These are phyloP conservation scores for Mycena rebaudengoi DNA, from an alignment of 768 basidiomycete genomes.

Conservation along the genomic window DNA sequence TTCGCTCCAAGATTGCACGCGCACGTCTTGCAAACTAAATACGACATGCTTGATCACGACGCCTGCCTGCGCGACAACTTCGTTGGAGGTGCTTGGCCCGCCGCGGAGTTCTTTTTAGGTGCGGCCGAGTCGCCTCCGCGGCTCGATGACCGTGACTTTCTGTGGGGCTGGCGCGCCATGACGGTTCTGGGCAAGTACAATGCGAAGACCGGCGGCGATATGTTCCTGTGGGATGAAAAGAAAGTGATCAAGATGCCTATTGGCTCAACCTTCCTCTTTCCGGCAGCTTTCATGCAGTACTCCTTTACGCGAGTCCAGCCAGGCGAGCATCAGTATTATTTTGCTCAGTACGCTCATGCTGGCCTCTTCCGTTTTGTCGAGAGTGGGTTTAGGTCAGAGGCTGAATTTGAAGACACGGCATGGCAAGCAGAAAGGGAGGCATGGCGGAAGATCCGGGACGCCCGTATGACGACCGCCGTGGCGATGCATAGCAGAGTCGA, in stretches of 20 bases:
- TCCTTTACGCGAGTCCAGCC: neutral
- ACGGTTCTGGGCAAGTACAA: neutral
- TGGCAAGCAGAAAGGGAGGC: neutral
- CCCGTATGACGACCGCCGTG: neutral
- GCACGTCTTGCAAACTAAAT: too few relatives aligned
- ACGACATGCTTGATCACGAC: too few relatives aligned
- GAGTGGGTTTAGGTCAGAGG: neutral
- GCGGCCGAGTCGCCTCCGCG: neutral
- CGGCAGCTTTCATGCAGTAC: neutral
- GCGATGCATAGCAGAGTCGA: neutral
- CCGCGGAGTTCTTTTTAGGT: neutral
- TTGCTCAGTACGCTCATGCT: neutral
- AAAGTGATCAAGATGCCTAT: neutral
- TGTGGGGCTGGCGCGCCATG: neutral
- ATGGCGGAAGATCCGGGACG: neutral
- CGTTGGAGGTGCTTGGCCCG: neutral
- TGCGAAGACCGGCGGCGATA: neutral
- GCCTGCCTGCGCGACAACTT: neutral
- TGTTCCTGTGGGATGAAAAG: neutral
- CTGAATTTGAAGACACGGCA: neutral
- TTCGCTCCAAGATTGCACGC: too few relatives aligned
- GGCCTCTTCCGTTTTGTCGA: neutral
- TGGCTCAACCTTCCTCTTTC: neutral
- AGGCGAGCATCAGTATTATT: neutral
- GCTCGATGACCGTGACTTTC: neutral